Base-by-base conservation (phyloP, 2,329 filamentous ascomycete genomes). In the Diaporthe aspalathi region DNA sequence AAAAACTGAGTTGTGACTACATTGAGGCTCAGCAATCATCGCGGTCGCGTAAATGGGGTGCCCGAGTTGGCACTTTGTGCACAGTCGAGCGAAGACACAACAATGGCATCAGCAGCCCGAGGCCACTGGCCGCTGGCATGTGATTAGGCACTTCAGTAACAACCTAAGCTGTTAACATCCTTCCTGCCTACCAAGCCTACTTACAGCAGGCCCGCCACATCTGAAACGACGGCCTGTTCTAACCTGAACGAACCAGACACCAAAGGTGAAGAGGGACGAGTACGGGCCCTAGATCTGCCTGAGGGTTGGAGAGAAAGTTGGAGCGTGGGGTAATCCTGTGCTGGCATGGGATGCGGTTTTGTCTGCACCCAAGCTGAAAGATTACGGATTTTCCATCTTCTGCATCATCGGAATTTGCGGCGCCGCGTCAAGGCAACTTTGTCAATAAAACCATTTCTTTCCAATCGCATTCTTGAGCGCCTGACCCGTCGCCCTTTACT, bases 251-350 rank as follows among this genome's bases (percentile, higher is more conserved):
- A 38, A 38, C 45, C 45, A 38, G 43, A 35, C 32, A 35, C 60
- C 12, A 45, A 7, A 12, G 8, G 14, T 49, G 8, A 16, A 22
- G 45, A 45, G 12, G 29, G 29, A 65, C 29, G n/a, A 50, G 60
- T 65, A 65, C 60, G 60, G 24, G 50, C 27, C 43, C 8, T 7
- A 12, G 60, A 65, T 38, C n/a, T 50, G 29, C n/a, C n/a, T 22
- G 35, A 22, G 45, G 35, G 60, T 65, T 65, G 45, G 60, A 50
- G 60, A 65, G 43, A 24, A 24, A 65, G 60, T 65, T 65, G 60
- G 60, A 65, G 60, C 60, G 60, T 65, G 60, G 60, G 60, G 60
- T 65, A 65, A 50, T 38, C 60, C 29, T 65, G 60, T 47, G 27
- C 40, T 29, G 60, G 60, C 43, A 49, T 63, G n/a, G 40, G 7